These are phyloP conservation scores for Aspergillus texensis DNA, from an alignment of 2,329 filamentous ascomycete species.

Conservation along the genomic window DNA sequence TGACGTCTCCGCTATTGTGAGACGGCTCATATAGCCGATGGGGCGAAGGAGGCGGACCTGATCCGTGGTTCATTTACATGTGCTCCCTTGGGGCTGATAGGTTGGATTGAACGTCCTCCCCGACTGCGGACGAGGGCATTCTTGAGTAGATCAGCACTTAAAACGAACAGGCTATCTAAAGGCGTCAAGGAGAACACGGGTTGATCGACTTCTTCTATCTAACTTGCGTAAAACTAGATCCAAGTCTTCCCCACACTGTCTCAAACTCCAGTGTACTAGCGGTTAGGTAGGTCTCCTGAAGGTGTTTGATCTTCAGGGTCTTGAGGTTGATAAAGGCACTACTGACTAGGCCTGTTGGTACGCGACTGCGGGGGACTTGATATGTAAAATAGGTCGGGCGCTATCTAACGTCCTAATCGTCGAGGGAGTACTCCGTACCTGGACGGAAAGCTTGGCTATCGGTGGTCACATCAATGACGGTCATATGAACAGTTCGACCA, in stretches of 20 bases:
- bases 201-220: background rate
- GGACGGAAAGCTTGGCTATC: background rate
- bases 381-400: background rate
- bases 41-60: background rate
- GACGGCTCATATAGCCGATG: constrained; percentile 6
- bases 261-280: background rate
- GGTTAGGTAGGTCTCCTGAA: background rate
- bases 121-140: background rate
- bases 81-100: background rate
- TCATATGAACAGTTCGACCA: background rate
- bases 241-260: background rate
- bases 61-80: constrained; percentile 6
- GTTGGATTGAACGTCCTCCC: background rate
- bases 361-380: background rate
- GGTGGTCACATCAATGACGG: background rate
- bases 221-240: background rate
- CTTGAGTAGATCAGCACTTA: background rate
- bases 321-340: background rate
- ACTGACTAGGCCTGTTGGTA: background rate
- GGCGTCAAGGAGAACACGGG: background rate
- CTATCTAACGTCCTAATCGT: background rate
- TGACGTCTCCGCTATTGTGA: background rate
- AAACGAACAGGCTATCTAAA: background rate
- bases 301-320: constrained; percentile 11
- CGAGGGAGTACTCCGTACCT: background rate